phyloP scores from a whole-genome alignment of 2,329 filamentous ascomycete species.

The Didymella exigua region DNA sequence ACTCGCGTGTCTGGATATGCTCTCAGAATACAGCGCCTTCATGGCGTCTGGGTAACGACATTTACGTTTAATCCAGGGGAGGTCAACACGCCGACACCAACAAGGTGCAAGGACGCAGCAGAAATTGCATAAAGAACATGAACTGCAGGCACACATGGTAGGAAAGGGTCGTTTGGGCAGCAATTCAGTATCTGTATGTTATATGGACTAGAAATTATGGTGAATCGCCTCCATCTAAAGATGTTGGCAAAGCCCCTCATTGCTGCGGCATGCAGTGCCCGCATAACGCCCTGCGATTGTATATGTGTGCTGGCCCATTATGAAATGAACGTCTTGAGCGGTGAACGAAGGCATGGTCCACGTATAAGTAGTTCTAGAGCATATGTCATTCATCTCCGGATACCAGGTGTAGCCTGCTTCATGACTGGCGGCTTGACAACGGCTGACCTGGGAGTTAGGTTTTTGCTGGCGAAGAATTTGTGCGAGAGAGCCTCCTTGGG shows the following conservation, averaged over 20 bases:
- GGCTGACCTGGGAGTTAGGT: slow-evolving; percentile 29
- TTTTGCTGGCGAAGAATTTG: slow-evolving; percentile 71
- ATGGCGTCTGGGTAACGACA: too few species aligned
- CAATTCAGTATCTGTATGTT: neutral
- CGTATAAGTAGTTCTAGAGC: neutral
- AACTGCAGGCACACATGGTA: neutral
- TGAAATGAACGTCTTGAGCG: neutral
- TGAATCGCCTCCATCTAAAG: neutral
- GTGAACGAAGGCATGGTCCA: too few species aligned
- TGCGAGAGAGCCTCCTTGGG: slow-evolving; percentile 86
- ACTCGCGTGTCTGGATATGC: too few species aligned
- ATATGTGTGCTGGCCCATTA: neutral
- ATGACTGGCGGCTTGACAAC: slow-evolving; percentile 37
- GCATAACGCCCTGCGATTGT: neutral
- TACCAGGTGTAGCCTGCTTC: slow-evolving; percentile 25
- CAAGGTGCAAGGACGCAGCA: neutral
- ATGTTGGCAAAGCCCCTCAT: neutral
- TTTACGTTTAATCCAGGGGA: too few species aligned
- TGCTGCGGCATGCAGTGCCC: neutral
- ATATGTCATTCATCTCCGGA: slow-evolving; percentile 20
- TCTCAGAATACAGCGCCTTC: too few species aligned
- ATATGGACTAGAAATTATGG: neutral
- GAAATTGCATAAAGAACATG: neutral
- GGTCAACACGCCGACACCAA: neutral
- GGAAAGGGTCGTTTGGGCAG: neutral